Conservation (phyloP, 1,139 yeast species). For the Zygoascus meyerae region DNA sequence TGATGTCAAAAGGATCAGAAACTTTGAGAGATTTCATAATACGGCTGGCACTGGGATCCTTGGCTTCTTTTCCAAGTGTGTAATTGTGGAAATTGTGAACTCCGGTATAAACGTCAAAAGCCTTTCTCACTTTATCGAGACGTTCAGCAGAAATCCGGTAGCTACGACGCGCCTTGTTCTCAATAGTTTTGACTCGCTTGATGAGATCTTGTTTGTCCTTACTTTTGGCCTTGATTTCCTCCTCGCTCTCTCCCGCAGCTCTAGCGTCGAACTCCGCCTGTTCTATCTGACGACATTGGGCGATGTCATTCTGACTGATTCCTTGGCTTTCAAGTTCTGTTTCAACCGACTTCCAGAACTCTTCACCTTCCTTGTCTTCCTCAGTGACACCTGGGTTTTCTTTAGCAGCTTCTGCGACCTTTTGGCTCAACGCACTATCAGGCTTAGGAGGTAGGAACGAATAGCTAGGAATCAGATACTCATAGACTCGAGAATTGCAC, state of each 20-base stretch:
- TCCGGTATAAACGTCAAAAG: conserved; percentile 72
- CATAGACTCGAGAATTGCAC: conserved; percentile 93
- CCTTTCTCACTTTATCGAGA: conserved; percentile 55
- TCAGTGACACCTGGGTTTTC: conserved; percentile 56
- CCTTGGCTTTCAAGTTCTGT: conserved; percentile 28
- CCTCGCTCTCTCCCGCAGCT: conserved; percentile 14
- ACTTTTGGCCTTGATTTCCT: conserved; percentile 32
- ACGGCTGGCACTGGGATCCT: conserved; percentile 79
- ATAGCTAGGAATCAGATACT: conserved; percentile 86
- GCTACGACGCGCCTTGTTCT: conserved; percentile 60
- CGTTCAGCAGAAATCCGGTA: conserved; percentile 62
- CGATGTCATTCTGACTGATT: conserved; percentile 31
- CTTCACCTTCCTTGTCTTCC: conserved; percentile 59
- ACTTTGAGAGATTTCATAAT: conserved; percentile 74
- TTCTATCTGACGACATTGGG: conserved; percentile 29
- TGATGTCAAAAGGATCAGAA: conserved; percentile 87
- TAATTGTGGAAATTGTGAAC: conserved; percentile 94
- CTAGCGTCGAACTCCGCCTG: conserved; percentile 20
- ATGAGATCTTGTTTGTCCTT: conserved; percentile 32
- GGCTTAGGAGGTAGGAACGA: conserved; percentile 90
- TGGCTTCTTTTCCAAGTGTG: conserved; percentile 81
- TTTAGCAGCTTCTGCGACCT: conserved; percentile 48
- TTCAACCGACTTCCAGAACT: conserved; percentile 63
- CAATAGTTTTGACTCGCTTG: conserved; percentile 57
- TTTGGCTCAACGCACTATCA: conserved; percentile 53